Evolutionary conservation across 306 rosid species (phyloP).

Genomic region (Oxytropis ochrocephala): DNA sequence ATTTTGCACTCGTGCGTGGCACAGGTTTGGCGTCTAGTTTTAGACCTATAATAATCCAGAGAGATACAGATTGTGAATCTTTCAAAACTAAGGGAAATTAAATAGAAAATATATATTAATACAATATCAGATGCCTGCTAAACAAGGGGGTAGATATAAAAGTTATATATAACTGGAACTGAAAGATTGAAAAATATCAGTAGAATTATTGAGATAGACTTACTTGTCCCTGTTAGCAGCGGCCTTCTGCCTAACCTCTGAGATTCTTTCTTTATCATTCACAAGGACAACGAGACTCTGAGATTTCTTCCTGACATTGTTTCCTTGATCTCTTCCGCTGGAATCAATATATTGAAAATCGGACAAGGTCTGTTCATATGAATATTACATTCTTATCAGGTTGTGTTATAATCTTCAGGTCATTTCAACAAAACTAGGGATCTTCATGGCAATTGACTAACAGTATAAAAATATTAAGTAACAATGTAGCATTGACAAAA

Average conservation of each 20-base stretch:
- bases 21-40: not conserved
- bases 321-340: constrained; percentile 91
- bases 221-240: constrained; percentile 86
- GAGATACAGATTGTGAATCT: not conserved
- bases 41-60: constrained; percentile 13
- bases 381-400: constrained; percentile 21
- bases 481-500: not conserved
- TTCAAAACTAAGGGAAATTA: not conserved
- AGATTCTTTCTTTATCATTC: constrained; percentile 80
- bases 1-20: too few relatives aligned
- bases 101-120: not conserved
- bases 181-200: not conserved
- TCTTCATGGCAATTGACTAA: not conserved
- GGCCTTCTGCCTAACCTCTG: constrained; percentile 88
- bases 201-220: constrained; percentile 24
- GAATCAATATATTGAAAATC: constrained; percentile 86
- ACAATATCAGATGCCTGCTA: not conserved
- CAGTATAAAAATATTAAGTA: constrained; percentile 14
- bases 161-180: not conserved
- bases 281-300: constrained; percentile 78
- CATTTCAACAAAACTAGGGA: not conserved
- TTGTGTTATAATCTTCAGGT: constrained; percentile 1
- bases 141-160: not conserved
- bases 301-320: constrained; percentile 87
- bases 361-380: constrained; percentile 62